phyloP scores from a whole-genome alignment of 768 basidiomycete species.

The Rhodotorula diobovata region DNA sequence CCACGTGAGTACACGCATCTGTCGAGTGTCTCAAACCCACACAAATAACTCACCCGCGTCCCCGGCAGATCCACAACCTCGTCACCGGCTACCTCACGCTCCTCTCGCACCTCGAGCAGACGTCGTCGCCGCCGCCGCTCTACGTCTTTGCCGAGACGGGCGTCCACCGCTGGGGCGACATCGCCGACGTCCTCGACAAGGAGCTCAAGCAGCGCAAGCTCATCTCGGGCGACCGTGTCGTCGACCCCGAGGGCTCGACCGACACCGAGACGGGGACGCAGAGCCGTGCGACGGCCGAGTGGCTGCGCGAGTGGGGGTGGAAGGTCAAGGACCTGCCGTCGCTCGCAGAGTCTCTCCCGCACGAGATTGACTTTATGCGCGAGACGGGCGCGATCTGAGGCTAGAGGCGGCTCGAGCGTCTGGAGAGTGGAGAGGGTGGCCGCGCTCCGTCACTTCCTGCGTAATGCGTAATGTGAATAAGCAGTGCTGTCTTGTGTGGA shows the following conservation, averaged over 20 bases:
- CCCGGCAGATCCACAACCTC: conserved; percentile 15
- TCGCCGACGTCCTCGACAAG: background rate
- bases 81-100: conserved; percentile 12
- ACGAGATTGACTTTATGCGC: background rate
- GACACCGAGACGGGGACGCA: conserved; percentile 7
- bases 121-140: background rate
- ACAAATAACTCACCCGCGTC: too few species aligned
- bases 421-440: too few species aligned
- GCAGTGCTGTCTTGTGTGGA: too few species aligned
- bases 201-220: background rate
- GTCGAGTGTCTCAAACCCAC: too few species aligned
- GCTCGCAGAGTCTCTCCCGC: background rate
- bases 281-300: background rate
- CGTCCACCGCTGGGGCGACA: conserved; percentile 1
- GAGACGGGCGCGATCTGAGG: background rate
- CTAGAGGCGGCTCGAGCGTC: too few species aligned
- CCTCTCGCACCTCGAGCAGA: conserved; percentile 10
- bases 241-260: background rate
- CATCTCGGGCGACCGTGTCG: background rate
- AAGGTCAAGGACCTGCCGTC: background rate
- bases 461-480: too few species aligned
- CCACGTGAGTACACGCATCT: too few species aligned
- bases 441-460: too few species aligned
- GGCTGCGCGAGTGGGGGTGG: conserved; percentile 12
- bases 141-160: conserved; percentile 17